These are phyloP conservation scores for Solanum pinnatisectum DNA, from an alignment of 257 asterid species.

Conservation along the genomic window DNA sequence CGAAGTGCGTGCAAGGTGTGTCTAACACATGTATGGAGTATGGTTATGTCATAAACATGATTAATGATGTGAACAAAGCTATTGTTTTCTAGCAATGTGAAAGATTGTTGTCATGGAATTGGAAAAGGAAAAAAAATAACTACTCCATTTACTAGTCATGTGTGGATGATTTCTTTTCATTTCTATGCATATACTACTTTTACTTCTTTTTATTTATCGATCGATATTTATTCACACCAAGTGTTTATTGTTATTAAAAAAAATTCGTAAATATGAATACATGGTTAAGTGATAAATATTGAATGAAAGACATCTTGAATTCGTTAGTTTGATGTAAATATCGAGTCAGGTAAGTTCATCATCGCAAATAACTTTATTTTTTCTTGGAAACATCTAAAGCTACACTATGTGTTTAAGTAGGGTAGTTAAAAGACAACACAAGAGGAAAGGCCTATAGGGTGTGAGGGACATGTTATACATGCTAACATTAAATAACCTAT, in stretches of 20 bases:
- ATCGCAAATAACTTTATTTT: neutral
- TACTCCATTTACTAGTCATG: too few species aligned
- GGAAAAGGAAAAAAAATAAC: too few species aligned
- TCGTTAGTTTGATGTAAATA: neutral
- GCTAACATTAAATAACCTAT: neutral
- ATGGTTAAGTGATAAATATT: neutral
- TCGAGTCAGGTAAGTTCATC: neutral
- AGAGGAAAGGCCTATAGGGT: neutral
- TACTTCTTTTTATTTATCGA: too few species aligned
- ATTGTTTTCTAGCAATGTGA: neutral
- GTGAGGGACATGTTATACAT: neutral
- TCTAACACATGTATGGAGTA: neutral
- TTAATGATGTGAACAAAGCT: neutral
- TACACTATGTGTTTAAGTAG: neutral
- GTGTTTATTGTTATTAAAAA: too few species aligned
- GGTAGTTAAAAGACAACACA: neutral
- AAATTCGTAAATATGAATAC: neutral
- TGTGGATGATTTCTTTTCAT: too few species aligned
- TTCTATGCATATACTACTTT: too few species aligned
- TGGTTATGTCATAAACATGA: neutral
- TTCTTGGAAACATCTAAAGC: neutral
- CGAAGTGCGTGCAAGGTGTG: accelerated
- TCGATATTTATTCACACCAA: accelerated
- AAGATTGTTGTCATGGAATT: too few species aligned
- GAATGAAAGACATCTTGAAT: neutral